A percentile compares a stretch with the other conserved stretches of the same genome.
These are phyloP conservation scores for Strombidium stylifer DNA, from an alignment of 73 alveolate species.

Conservation along the genomic window DNA sequence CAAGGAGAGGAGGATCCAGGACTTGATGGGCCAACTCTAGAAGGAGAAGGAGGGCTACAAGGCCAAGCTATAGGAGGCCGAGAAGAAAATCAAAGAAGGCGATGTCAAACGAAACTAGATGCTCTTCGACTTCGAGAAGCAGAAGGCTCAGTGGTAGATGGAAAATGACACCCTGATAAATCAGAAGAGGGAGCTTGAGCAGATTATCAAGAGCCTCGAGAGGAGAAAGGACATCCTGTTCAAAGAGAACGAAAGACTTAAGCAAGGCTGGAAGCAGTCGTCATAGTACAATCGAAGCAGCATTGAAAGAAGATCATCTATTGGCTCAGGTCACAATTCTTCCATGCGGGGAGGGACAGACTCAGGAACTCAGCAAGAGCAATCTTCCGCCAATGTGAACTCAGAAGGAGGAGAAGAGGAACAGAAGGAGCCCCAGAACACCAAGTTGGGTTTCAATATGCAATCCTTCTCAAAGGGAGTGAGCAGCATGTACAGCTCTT, in stretches of 20 bases:
- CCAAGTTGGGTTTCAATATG: too few relatives aligned
- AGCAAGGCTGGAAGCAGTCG: too few relatives aligned
- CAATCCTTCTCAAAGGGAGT: too few relatives aligned
- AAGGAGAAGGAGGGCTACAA: constrained; percentile 55
- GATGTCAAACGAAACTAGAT: constrained; percentile 58
- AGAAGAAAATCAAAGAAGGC: constrained; percentile 57
- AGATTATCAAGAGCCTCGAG: constrained; percentile 46
- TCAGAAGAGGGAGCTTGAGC: constrained; percentile 46
- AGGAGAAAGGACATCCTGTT: constrained; percentile 57
- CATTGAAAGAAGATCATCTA: too few relatives aligned
- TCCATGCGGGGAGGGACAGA: too few relatives aligned
- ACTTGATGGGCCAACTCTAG: constrained; percentile 40
- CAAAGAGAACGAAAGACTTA: constrained; percentile 75
- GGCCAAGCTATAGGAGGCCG: constrained; percentile 48
- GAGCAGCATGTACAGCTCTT: too few relatives aligned
- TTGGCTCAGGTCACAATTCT: too few relatives aligned
- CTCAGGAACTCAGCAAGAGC: too few relatives aligned
- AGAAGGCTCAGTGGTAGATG: constrained; percentile 74
- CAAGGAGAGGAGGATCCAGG: constrained; percentile 55
- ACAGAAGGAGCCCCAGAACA: too few relatives aligned
- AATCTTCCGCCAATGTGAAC: too few relatives aligned
- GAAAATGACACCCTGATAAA: constrained; percentile 62
- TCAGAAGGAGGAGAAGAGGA: too few relatives aligned
- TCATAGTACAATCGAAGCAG: too few relatives aligned
- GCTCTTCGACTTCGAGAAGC: constrained; percentile 72